phyloP scores from a whole-genome alignment of 495 filamentous ascomycete genomes.

The Cryomyces minteri region DNA sequence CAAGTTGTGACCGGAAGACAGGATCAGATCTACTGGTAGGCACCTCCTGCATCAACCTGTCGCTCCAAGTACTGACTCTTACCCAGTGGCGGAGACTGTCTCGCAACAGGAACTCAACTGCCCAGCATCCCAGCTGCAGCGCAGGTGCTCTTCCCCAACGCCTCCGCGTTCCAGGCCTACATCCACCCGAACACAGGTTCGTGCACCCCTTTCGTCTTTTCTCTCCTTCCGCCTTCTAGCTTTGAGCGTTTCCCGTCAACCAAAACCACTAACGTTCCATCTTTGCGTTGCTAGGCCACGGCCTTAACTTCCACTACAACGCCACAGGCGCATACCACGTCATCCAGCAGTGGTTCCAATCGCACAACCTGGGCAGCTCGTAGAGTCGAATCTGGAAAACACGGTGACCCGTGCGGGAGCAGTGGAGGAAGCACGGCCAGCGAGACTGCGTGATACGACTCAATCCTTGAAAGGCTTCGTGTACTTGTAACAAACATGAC shows the following conservation, averaged over 20 bases:
- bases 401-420: no score
- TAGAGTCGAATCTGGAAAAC: no score
- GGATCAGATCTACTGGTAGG: conserved; percentile 3
- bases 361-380: background rate
- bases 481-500: no score
- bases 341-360: background rate
- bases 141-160: conserved; percentile 4
- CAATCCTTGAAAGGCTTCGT: no score
- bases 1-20: conserved; percentile 10
- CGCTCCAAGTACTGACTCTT: background rate
- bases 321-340: background rate
- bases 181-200: conserved; percentile 2
- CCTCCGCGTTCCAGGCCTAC: conserved; percentile 4
- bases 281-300: background rate
- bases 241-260: no score
- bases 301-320: background rate
- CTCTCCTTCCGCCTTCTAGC: no score
- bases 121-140: conserved; percentile 5
- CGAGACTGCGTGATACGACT: no score
- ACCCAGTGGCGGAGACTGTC: conserved; percentile 11
- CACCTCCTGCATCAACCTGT: conserved; percentile 7
- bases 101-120: conserved; percentile 2
- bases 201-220: no score
- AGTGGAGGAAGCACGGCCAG: no score
- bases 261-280: no score